Conservation (phyloP, 306 rosid species). For the Trifolium dubium region DNA sequence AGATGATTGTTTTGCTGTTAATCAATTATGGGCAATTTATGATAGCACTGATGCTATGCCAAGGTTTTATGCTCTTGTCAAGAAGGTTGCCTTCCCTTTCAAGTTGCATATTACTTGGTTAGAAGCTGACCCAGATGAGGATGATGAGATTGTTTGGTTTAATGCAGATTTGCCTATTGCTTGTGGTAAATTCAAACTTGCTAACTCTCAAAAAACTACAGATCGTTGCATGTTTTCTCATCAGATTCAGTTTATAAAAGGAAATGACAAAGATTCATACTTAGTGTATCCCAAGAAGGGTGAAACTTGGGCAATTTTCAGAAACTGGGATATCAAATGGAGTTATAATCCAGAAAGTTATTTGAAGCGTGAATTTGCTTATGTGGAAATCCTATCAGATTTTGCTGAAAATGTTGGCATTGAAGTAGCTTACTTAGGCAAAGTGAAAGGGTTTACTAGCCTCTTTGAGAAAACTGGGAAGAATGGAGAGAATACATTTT, state of each 20-base stretch:
- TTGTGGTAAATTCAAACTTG: conserved; percentile 69
- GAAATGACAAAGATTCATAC: conserved; percentile 41
- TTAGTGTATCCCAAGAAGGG: conserved; percentile 72
- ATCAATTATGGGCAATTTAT: conserved; percentile 82
- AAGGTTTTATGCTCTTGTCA: conserved; percentile 77
- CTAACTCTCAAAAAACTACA: conserved; percentile 40
- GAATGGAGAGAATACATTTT: conserved; percentile 44
- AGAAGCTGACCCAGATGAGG: conserved; percentile 64
- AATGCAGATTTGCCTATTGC: conserved; percentile 66
- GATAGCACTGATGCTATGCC: conserved; percentile 77
- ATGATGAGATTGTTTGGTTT: conserved; percentile 60
- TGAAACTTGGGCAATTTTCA: conserved; percentile 93
- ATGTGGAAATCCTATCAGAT: conserved; percentile 74
- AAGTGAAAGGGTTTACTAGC: conserved; percentile 77
- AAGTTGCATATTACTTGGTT: conserved; percentile 74
- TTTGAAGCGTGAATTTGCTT: conserved; percentile 47
- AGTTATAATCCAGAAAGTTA: conserved; percentile 62
- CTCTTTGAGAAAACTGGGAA: conserved; percentile 59
- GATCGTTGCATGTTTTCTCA: conserved; percentile 69
- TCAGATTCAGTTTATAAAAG: conserved; percentile 55
- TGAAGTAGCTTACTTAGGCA: conserved; percentile 60
- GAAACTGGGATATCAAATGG: conserved; percentile 84
- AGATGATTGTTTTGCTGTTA: conserved; percentile 52
- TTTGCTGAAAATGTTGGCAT: conserved; percentile 56
- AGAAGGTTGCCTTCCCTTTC: conserved; percentile 68